These are phyloP conservation scores for Prunus padus DNA, from an alignment of 306 rosid species.

Conservation along the genomic window DNA sequence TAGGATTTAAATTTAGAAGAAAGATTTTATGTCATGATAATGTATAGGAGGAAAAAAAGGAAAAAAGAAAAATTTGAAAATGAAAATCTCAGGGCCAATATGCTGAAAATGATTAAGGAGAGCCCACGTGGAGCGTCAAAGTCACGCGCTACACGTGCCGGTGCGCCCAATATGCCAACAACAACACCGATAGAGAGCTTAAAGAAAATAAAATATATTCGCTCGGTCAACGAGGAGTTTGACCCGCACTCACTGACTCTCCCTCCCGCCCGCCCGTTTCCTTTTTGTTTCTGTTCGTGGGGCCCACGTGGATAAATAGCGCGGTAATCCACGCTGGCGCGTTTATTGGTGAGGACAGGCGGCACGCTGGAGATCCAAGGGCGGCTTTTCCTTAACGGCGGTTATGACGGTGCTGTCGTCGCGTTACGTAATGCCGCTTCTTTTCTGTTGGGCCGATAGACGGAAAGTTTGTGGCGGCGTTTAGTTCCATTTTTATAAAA, in stretches of 20 bases:
- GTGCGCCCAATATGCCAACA: not conserved
- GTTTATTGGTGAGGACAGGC: not conserved
- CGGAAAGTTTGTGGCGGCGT: conserved; percentile 36
- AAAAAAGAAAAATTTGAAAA: not conserved
- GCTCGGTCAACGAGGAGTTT: conserved; percentile 53
- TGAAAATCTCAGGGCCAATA: not conserved
- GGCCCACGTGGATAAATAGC: conserved; percentile 30
- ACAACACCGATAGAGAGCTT: not conserved
- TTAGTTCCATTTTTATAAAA: not conserved
- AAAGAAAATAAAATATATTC: conserved; percentile 10
- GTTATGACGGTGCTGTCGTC: conserved; percentile 14
- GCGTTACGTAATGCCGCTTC: not conserved
- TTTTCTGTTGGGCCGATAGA: not conserved
- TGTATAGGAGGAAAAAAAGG: not conserved
- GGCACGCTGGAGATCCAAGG: not conserved
- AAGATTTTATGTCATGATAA: too few relatives aligned
- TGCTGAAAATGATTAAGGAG: not conserved
- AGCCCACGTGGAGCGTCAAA: conserved; percentile 21
- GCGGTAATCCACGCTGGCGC: conserved; percentile 15
- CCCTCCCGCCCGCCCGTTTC: conserved; percentile 32
- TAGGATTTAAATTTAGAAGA: too few relatives aligned
- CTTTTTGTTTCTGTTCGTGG: conserved; percentile 24
- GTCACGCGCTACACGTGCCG: conserved; percentile 33
- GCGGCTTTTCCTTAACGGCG: conserved; percentile 38
- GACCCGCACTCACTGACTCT: conserved; percentile 44